These are phyloP conservation scores for Termitomyces titanicus DNA, from an alignment of 768 basidiomycete species.

Conservation along the genomic window DNA sequence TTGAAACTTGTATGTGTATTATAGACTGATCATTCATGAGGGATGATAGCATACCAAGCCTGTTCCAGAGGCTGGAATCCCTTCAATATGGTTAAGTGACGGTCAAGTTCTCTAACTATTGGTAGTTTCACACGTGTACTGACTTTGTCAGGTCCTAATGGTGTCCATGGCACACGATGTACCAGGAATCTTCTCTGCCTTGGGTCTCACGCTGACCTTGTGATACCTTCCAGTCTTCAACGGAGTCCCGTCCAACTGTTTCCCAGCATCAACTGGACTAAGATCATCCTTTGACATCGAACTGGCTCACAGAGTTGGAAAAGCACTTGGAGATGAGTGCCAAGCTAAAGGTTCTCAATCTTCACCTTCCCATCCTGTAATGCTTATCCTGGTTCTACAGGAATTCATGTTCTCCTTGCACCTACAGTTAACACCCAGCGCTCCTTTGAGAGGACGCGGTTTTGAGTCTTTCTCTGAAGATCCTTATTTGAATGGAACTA, in stretches of 20 bases:
- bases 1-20: background rate
- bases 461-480: constrained; percentile 69
- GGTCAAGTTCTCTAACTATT: constrained; percentile 26
- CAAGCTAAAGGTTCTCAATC: constrained; percentile 38
- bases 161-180: constrained; percentile 45
- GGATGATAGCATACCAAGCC: constrained; percentile 47
- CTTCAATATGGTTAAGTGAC: constrained; percentile 44
- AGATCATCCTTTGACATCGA: constrained; percentile 54
- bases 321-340: constrained; percentile 50
- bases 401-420: constrained; percentile 48
- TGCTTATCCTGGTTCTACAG: constrained; percentile 16
- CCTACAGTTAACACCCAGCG: constrained; percentile 67
- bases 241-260: constrained; percentile 52
- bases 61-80: constrained; percentile 35
- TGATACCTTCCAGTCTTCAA: constrained; percentile 40
- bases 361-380: constrained; percentile 4
- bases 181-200: constrained; percentile 19
- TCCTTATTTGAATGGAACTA: constrained; percentile 49
- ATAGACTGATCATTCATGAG: constrained; percentile 18
- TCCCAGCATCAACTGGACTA: constrained; percentile 54
- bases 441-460: constrained; percentile 51
- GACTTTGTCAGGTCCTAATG: constrained; percentile 38
- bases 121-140: background rate
- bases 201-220: constrained; percentile 35
- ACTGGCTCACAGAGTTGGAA: constrained; percentile 42